Evolutionary conservation across 768 basidiomycete genomes (phyloP).

Genomic region (Peribolospora kevripleyi): DNA sequence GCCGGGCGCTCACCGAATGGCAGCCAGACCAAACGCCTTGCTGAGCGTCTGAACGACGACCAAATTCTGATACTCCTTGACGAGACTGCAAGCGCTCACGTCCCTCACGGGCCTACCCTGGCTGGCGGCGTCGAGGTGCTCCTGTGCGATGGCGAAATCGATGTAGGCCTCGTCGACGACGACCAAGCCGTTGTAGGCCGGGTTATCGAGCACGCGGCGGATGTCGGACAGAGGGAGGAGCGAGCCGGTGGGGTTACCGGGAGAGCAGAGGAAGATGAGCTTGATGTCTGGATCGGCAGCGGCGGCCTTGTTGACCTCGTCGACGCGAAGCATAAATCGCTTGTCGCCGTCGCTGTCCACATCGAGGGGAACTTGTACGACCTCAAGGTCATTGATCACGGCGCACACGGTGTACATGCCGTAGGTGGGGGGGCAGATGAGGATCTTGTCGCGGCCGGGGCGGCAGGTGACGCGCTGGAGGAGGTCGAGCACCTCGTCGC

Average conservation of each 20-base stretch:
- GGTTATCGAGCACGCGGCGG: conserved; percentile 45
- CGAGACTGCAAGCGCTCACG: conserved; percentile 22
- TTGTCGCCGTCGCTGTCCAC: conserved; percentile 71
- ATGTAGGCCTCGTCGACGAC: conserved; percentile 95
- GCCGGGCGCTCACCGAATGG: conserved; percentile 44
- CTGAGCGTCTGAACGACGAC: conserved; percentile 92
- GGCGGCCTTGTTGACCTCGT: conserved; percentile 31
- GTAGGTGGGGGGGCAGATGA: conserved; percentile 66
- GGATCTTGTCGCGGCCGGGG: conserved; percentile 53
- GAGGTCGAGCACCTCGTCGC: conserved; percentile 87
- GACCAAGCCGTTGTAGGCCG: conserved; percentile 67
- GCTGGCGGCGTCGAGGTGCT: conserved; percentile 31
- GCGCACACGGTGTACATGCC: conserved; percentile 94
- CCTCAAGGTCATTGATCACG: conserved; percentile 71
- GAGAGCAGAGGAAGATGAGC: conserved; percentile 81
- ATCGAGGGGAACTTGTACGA: conserved; percentile 50
- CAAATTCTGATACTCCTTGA: conserved; percentile 55
- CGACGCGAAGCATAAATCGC: conserved; percentile 27
- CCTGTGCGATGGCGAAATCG: conserved; percentile 45
- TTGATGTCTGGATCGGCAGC: conserved; percentile 48
- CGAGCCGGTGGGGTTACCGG: conserved; percentile 90
- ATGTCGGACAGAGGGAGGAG: conserved; percentile 48
- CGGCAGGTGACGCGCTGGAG: conserved; percentile 69
- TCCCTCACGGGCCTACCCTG: not conserved
- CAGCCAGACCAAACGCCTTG: conserved; percentile 87